A percentile compares a stretch with the other conserved stretches of the same genome.
phyloP scores from a whole-genome alignment of 2,329 filamentous ascomycete species.

The Colletotrichum lentis region DNA sequence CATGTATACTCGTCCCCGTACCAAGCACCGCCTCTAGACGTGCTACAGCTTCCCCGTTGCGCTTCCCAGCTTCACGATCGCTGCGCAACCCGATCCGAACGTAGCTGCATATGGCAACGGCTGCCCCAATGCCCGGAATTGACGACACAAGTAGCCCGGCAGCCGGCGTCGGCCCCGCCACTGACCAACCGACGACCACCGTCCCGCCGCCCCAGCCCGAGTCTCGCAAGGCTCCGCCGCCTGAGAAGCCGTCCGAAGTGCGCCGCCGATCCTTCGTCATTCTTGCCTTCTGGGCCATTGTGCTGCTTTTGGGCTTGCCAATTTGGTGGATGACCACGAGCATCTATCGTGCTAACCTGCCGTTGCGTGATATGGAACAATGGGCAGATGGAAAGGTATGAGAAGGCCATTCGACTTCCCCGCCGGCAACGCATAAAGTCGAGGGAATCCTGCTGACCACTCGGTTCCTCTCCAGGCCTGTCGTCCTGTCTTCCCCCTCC shows the following conservation, averaged over 20 bases:
- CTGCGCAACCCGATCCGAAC: constrained; percentile 13
- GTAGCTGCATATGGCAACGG: constrained; percentile 16
- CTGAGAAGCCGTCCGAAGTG: constrained; percentile 75
- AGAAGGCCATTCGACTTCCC: constrained; percentile 39
- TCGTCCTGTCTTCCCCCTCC: constrained; percentile 85
- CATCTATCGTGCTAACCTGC: constrained; percentile 86
- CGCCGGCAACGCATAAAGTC: not conserved
- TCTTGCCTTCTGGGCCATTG: constrained; percentile 88
- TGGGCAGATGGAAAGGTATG: constrained; percentile 91
- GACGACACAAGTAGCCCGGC: constrained; percentile 21
- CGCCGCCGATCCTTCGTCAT: constrained; percentile 78
- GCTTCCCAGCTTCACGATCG: constrained; percentile 1
- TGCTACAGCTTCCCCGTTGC: not conserved
- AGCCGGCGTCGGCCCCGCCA: not conserved
- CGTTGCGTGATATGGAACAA: constrained; percentile 83
- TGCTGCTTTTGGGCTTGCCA: constrained; percentile 83
- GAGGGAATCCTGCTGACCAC: constrained; percentile 7
- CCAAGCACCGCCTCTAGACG: not conserved
- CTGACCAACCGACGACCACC: not conserved
- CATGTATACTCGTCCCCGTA: not conserved
- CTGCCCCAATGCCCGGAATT: constrained; percentile 26
- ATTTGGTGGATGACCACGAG: constrained; percentile 97
- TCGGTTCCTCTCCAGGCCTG: constrained; percentile 68
- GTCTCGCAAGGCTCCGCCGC: constrained; percentile 67
- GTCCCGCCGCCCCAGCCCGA: constrained; percentile 24